Evolutionary conservation across 768 basidiomycete species (phyloP), one percentile per base, ranked within the genome.

Genomic region (Auriscalpium orientale): DNA sequence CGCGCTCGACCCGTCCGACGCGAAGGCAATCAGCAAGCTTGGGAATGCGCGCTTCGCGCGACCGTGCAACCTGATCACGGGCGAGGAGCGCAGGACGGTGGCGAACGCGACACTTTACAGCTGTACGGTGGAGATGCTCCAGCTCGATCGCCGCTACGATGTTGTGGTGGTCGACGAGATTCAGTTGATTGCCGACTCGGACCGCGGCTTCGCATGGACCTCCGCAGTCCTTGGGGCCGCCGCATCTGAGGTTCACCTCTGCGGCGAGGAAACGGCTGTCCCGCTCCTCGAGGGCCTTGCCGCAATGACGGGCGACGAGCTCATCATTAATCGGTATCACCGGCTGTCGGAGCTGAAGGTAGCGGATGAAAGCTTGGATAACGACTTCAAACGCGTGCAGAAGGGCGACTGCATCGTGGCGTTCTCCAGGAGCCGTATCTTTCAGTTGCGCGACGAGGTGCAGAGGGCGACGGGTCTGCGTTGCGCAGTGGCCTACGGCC

Each of bases 131-230:
- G 97, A 99, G 76, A 99, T 98, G 95, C 68, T 89, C 36, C 73
- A 76, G 6, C 60, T 74, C 10, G 58, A 60, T 2, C 59, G 49
- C 16, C 57, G 57, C 4, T 74, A 72, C 54, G 91, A 95, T 51
- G 92, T 98, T 21, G 94, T 85, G 0, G 94, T 99, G 47, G 76
- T 99, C 46, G 97, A 98, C 68, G 95, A 98, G 73, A 98, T 99
- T 49, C 97, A 98, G 73, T 89, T 98, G 88, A 82, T 98, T 16
- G 80, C 80, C 0, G 92, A 98, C 68, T 70, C 76, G 0, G 74
- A 83, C 3, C 83, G 97, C 15, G 95, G 97, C 0, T 74, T 72
- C 22, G 82, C 82, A 0, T 99, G 97, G 95, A 88, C 89, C 9
- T 65, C 68, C 12, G 94, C 93, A 0, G 78, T 99, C 2, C 70